Base-by-base conservation (phyloP, 176 grass and related monocot genomes). In the Olyra latifolia region DNA sequence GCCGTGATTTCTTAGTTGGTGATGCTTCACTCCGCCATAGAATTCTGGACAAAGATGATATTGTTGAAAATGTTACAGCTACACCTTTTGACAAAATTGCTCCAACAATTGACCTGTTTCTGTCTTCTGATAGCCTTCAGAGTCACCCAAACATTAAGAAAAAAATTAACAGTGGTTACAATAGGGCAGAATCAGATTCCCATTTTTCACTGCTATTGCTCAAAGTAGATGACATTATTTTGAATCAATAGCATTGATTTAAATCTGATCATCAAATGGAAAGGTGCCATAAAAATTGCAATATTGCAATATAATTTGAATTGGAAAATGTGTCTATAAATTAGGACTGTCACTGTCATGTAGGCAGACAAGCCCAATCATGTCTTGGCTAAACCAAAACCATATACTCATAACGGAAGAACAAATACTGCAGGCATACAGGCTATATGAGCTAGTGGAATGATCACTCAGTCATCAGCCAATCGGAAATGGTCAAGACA, bases 51-150 rank as follows among this genome's bases (percentile, higher is more conserved):
- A 98, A 91, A 29, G 95, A 93, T 85, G 91, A 85, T 78, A 93
- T 91, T 75, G 95, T 98, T 6, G 95, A 98, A 75, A 93, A 92
- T 71, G 95, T 98, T 70, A 61, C 95, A 66, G 90, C 79, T 62
- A 94, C 92, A 83, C 93, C 95, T 83, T 66, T 98, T 74, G 92
- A 93, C 56, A 98, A 84, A 91, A 98, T 95, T 75, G 92, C 92
- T 83, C 95, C 92, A 81, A 98, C 95, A 73, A 98, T 81, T 50
- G 95, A 98, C 82, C 95, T 93, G 86, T 81, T 89, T 76, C 95
- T 92, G 86, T 95, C 88, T 81, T 98, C 95, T 71, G 95, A 95
- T 72, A 98, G 72, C 84, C 95, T 98, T 81, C 46, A 81, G 35
- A 89, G 12, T 20, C 76, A 66, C 53, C 83, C 64, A 42, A 35